These are phyloP conservation scores for Rhytidhysteron rufulum DNA, from an alignment of 2,329 filamentous ascomycete genomes.

Conservation along the genomic window DNA sequence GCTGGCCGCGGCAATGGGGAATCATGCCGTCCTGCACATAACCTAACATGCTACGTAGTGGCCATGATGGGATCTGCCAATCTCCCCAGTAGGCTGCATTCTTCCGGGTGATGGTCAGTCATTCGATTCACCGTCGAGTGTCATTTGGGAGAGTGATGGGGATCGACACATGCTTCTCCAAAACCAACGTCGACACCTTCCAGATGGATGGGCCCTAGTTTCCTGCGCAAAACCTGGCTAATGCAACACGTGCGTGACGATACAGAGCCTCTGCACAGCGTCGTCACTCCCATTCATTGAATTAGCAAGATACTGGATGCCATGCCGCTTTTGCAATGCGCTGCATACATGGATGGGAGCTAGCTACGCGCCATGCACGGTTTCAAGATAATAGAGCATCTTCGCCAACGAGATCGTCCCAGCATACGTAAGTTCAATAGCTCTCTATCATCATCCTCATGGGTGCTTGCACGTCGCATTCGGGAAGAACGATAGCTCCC, in stretches of 20 bases:
- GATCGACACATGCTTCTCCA: too few relatives aligned
- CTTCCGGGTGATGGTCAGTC: too few relatives aligned
- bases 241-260: neutral
- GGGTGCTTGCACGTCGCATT: neutral
- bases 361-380: neutral
- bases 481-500: neutral
- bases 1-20: conserved; percentile 21
- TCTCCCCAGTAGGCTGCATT: too few relatives aligned
- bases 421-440: neutral
- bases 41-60: conserved; percentile 23
- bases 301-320: neutral
- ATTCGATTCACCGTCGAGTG: too few relatives aligned
- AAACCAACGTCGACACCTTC: conserved; percentile 2
- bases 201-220: neutral
- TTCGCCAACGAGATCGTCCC: neutral
- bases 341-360: too few relatives aligned
- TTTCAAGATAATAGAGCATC: neutral
- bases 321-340: neutral
- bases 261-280: neutral
- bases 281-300: neutral
- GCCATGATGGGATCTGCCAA: too few relatives aligned
- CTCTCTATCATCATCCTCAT: neutral
- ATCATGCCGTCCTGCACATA: conserved; percentile 7
- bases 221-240: neutral
- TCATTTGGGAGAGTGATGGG: too few relatives aligned